These are phyloP conservation scores for Phytophthora fragariaefolia DNA, from an alignment of 352 stramenopile species.

Conservation along the genomic window DNA sequence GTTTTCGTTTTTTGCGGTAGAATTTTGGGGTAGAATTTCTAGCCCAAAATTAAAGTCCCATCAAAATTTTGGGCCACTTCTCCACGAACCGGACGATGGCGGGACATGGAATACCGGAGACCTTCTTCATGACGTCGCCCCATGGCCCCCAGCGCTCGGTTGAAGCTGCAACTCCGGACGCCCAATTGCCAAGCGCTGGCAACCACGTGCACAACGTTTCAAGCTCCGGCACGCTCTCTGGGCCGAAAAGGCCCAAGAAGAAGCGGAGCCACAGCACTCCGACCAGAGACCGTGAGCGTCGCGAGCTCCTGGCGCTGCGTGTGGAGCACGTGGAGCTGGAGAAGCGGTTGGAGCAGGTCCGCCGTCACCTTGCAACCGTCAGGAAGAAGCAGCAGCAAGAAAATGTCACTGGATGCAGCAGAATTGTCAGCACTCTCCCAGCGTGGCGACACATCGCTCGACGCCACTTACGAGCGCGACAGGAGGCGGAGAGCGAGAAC, in stretches of 20 bases:
- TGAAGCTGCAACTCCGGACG: conserved; percentile 3
- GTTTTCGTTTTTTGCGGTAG: no score
- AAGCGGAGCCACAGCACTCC: conserved; percentile 42
- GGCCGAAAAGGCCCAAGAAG: conserved; percentile 28
- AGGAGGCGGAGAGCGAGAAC: conserved; percentile 35
- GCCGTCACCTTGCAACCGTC: conserved; percentile 12
- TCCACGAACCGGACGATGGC: conserved; percentile 4
- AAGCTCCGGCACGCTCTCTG: neutral
- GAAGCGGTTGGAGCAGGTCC: conserved; percentile 22
- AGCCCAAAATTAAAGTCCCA: neutral
- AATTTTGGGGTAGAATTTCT: no score
- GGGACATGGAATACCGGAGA: neutral
- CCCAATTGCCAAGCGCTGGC: neutral
- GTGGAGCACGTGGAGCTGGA: conserved; percentile 30
- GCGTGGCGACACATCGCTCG: conserved; percentile 44
- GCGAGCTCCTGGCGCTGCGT: conserved; percentile 37
- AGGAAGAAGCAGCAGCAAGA: conserved; percentile 12
- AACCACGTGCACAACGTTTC: neutral
- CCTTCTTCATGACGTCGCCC: conserved; percentile 6
- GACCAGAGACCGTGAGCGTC: conserved; percentile 40
- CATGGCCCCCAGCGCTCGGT: neutral
- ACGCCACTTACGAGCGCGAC: conserved; percentile 24
- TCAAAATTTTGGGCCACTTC: neutral
- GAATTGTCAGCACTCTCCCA: conserved; percentile 29
- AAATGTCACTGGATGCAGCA: conserved; percentile 17